These are phyloP conservation scores for Fusarium illudens DNA, from an alignment of 2,329 filamentous ascomycete genomes.

Conservation along the genomic window DNA sequence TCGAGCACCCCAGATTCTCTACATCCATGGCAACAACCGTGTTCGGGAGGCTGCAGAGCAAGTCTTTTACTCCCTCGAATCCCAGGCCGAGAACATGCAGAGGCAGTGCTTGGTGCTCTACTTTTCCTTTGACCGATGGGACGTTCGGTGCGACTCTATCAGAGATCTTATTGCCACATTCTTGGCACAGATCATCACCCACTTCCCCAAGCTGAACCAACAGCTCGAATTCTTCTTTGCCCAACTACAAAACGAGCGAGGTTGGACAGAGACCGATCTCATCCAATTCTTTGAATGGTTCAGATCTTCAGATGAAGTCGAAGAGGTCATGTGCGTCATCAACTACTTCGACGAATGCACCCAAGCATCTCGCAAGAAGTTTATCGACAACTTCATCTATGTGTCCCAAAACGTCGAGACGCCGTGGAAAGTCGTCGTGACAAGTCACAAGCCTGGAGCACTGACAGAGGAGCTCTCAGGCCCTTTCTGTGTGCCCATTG, in stretches of 20 bases:
- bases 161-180: constrained; percentile 8
- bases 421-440: not conserved
- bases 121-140: constrained; percentile 4
- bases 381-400: not conserved
- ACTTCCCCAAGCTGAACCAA: not conserved
- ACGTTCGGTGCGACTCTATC: constrained; percentile 7
- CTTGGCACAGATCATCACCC: not conserved
- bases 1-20: not conserved
- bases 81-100: accelerated
- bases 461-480: not conserved
- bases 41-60: not conserved
- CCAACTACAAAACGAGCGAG: not conserved
- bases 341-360: constrained; percentile 2
- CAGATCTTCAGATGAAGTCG: not conserved
- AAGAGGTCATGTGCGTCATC: not conserved
- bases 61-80: not conserved
- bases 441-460: not conserved
- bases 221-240: not conserved
- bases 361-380: not conserved
- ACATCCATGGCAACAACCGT: not conserved
- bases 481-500: not conserved
- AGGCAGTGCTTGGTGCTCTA: not conserved
- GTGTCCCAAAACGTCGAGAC: not conserved
- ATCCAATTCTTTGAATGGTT: constrained; percentile 8
- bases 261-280: constrained; percentile 8